Conservation (phyloP, 805 yeast genomes). For the Candida saitoana region DNA sequence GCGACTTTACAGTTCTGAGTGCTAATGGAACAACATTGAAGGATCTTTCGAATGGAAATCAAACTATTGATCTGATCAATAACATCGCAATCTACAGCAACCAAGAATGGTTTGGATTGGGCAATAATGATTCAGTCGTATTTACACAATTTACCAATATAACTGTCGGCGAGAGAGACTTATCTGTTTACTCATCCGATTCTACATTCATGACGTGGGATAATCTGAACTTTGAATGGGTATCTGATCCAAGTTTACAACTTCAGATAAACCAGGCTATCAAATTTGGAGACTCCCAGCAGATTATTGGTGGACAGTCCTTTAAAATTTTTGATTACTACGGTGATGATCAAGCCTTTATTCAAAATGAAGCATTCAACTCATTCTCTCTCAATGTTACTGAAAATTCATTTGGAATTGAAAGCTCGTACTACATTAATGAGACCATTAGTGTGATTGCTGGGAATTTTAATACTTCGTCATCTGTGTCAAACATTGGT, state of each 20-base stretch:
- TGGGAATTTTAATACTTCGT: slow-evolving; percentile 46
- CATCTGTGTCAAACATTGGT: slow-evolving; percentile 23
- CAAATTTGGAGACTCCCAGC: slow-evolving; percentile 20
- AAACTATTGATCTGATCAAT: slow-evolving; percentile 19
- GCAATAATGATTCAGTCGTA: slow-evolving; percentile 17
- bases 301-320: slow-evolving; percentile 32
- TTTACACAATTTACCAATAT: slow-evolving; percentile 31
- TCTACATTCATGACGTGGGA: slow-evolving; percentile 38
- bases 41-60: slow-evolving; percentile 28
- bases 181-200: slow-evolving; percentile 33
- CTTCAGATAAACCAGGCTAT: slow-evolving; percentile 30
- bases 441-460: slow-evolving; percentile 51
- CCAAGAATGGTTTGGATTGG: slow-evolving; percentile 43
- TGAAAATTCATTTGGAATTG: slow-evolving; percentile 10
- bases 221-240: slow-evolving; percentile 32
- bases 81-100: slow-evolving; percentile 36
- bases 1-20: slow-evolving; percentile 26
- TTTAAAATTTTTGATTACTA: slow-evolving; percentile 32
- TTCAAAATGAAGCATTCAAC: slow-evolving; percentile 15
- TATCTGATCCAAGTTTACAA: slow-evolving; percentile 20
- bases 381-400: slow-evolving; percentile 4
- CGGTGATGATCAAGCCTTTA: slow-evolving; percentile 22
- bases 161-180: slow-evolving; percentile 37
- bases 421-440: slow-evolving; percentile 44
- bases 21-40: slow-evolving; percentile 23